Evolutionary conservation across 495 filamentous ascomycete genomes (phyloP).

Genomic region (Xylaria intraflava): DNA sequence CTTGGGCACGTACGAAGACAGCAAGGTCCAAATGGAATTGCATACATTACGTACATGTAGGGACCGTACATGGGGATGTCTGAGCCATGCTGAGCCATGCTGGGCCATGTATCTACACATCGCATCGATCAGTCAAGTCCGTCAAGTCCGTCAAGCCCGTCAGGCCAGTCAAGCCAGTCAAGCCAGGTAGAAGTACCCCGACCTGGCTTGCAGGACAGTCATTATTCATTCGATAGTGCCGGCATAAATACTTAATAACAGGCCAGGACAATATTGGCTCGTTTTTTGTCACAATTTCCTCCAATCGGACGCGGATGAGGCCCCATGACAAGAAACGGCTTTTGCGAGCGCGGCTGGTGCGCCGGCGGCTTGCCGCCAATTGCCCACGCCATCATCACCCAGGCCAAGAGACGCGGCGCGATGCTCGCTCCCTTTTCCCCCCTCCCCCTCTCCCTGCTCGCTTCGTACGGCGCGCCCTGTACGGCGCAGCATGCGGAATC

Average conservation of each 20-base stretch:
- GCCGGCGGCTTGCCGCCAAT: slow-evolving; percentile 8
- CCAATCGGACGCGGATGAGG: slow-evolving; percentile 6
- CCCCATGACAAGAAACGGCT: slow-evolving; percentile 13
- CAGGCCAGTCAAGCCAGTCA: too few relatives aligned
- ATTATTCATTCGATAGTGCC: slow-evolving; percentile 9
- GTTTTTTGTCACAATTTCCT: slow-evolving; percentile 15
- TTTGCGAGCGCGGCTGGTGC: slow-evolving; percentile 14
- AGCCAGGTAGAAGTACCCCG: background rate
- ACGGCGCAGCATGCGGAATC: background rate
- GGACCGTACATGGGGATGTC: background rate
- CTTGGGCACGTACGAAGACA: background rate
- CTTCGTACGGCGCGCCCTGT: background rate
- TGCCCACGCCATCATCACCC: background rate
- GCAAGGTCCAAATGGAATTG: slow-evolving; percentile 5
- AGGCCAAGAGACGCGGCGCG: slow-evolving; percentile 1
- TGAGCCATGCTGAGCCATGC: too few relatives aligned
- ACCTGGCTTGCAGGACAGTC: too few relatives aligned
- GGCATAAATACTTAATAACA: slow-evolving; percentile 10
- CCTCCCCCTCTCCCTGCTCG: background rate
- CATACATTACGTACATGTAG: slow-evolving; percentile 11
- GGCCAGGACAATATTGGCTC: slow-evolving; percentile 12
- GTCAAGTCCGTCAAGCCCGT: too few relatives aligned
- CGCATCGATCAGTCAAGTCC: background rate
- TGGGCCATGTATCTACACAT: background rate
- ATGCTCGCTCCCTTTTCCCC: background rate